Evolutionary conservation across 305 asterid genomes (phyloP), one percentile per base, ranked within the genome.

Genomic region (Fraxinus xanthoxyloides): DNA sequence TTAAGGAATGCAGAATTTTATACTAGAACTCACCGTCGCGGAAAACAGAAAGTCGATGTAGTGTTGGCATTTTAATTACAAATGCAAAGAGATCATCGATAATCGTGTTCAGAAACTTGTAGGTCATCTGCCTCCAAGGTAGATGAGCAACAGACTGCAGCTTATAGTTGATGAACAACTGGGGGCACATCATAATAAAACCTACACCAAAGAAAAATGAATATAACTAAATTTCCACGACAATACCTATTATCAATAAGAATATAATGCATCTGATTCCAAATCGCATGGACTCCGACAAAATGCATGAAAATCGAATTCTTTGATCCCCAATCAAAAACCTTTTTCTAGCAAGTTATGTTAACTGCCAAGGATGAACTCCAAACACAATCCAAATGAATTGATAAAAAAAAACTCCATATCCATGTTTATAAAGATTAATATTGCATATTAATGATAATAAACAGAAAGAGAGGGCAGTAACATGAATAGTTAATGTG

Each of bases 61-160:
- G 92, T 74, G 80, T 85, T 2, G 99, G 99, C 99, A 96, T 96
- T 91, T 96, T 96, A 43, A 96, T 96, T 56, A 96, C 99, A 36
- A 96, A 96, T 13, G 99, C 99, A 84, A 96, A 96, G 85, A 96
- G 97, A 85, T 96, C 99, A 77, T 96, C 99, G 17, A 96, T 96
- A 56, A 96, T 96, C 31, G 98, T 96, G 88, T 96, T 96, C 35
- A 96, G 86, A 72, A 96, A 96, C 85, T 94, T 94, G 95, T 96
- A 96, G 4, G 99, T 96, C 99, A 96, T 94, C 85, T 96, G 99
- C 89, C 99, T 94, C 99, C 99, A 96, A 86, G 99, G 99, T 67
- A 96, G 76, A 88, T 96, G 99, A 46, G 99, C 99, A 81, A 96
- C 99, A 24, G 99, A 96, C 88, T 94, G 81, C 81, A 96, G 89